These are phyloP conservation scores for Moricandia arvensis DNA, from an alignment of 345 rosid species.

Conservation along the genomic window DNA sequence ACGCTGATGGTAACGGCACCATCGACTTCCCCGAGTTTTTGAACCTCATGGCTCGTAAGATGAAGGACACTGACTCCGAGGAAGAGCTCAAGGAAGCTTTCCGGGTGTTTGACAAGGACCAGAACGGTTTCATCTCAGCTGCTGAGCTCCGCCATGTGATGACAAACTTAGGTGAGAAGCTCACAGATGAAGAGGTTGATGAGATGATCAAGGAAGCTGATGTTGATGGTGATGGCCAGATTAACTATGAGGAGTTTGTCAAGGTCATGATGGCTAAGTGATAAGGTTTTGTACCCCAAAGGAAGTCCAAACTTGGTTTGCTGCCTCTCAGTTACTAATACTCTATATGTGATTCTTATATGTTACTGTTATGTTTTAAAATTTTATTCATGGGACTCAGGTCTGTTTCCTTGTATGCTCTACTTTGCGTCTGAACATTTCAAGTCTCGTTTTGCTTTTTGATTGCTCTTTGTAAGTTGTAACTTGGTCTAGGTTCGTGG, in stretches of 20 bases:
- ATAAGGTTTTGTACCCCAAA: not conserved
- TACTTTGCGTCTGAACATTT: slow-evolving; percentile 15
- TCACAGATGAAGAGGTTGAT: not conserved
- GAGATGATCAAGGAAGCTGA: slow-evolving; percentile 2
- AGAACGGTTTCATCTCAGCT: not conserved
- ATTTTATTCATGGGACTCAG: slow-evolving; percentile 19
- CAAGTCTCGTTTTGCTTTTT: not conserved
- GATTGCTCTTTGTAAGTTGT: slow-evolving; percentile 16
- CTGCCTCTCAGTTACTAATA: not conserved
- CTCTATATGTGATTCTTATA: slow-evolving; percentile 6
- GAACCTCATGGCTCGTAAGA: not conserved
- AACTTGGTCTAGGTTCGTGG: slow-evolving; percentile 21
- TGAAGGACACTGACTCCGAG: not conserved
- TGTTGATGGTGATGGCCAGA: slow-evolving; percentile 1
- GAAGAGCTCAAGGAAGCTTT: not conserved
- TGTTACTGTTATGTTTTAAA: slow-evolving; percentile 6
- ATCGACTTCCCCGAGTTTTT: not conserved
- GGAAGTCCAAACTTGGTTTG: slow-evolving; percentile 1
- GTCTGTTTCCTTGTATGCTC: slow-evolving; percentile 9
- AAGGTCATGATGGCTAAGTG: not conserved
- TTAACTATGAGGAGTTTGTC: not conserved
- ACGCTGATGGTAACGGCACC: not conserved
- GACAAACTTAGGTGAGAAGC: not conserved
- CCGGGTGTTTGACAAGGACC: not conserved
- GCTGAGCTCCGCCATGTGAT: not conserved